phyloP scores from a whole-genome alignment of 495 filamentous ascomycete genomes.

The Astrocystis sublimbata region DNA sequence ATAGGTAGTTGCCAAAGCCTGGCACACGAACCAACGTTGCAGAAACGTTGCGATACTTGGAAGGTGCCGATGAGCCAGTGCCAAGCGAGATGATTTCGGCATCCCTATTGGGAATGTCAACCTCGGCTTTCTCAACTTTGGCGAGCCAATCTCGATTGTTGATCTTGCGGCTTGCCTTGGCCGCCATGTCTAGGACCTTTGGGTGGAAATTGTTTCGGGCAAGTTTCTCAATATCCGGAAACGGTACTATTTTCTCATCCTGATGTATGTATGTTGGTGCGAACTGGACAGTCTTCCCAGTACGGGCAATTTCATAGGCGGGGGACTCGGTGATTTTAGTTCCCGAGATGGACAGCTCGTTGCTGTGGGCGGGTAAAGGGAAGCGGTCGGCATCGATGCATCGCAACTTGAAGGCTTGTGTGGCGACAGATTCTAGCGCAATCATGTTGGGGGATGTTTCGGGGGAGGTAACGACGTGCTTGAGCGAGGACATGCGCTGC shows the following conservation, averaged over 20 bases:
- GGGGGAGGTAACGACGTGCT: constrained; percentile 74
- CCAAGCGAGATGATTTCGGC: constrained; percentile 84
- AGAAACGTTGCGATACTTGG: constrained; percentile 94
- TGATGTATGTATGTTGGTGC: constrained; percentile 63
- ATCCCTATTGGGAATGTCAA: constrained; percentile 65
- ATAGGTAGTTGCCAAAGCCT: constrained; percentile 76
- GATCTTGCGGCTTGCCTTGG: constrained; percentile 46
- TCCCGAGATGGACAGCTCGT: constrained; percentile 28
- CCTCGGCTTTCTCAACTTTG: constrained; percentile 43
- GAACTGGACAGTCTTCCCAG: constrained; percentile 58
- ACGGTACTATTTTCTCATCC: constrained; percentile 46
- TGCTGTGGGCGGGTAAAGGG: constrained; percentile 62
- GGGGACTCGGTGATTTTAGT: constrained; percentile 16
- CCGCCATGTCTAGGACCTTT: constrained; percentile 54
- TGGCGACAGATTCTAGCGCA: constrained; percentile 62
- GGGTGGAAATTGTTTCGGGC: constrained; percentile 22
- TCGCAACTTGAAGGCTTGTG: constrained; percentile 64
- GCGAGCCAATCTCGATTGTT: constrained; percentile 39
- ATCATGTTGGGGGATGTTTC: constrained; percentile 74
- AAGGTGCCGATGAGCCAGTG: constrained; percentile 85
- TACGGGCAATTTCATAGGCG: constrained; percentile 26
- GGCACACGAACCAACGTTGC: constrained; percentile 82
- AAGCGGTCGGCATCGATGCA: constrained; percentile 70
- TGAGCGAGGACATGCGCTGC: constrained; percentile 53
- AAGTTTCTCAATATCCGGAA: constrained; percentile 54